Evolutionary conservation across 805 yeast genomes (phyloP), one percentile per base, ranked within the genome.

Genomic region (Starmerella potacharoeniae): DNA sequence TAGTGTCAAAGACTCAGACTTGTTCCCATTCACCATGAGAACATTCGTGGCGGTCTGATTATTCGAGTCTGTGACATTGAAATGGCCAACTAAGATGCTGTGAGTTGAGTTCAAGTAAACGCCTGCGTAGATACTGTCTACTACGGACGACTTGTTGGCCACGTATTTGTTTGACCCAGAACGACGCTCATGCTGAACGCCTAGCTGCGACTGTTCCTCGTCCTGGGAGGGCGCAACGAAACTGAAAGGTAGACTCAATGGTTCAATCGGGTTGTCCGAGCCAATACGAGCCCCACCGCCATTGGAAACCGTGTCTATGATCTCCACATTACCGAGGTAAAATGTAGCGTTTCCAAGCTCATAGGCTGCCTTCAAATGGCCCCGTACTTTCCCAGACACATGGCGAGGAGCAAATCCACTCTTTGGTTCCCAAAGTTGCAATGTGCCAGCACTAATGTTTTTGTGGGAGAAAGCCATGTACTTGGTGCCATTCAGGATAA

Each of bases 1-100:
- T 2, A 22, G 33, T 34, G 50, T 11, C 22, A 43, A 28, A 11
- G 52, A 31, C 13, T 6, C 7, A 14, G 48, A 13, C 11, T 7
- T 13, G 22, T 22, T 4, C 6, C 14, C 41, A 39, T 28, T 34
- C 16, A 57, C 28, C 6, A 48, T 39, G 5, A 48, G 14, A 5
- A 14, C 51, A 29, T 48, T 48, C 2, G 22, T 10, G 4, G 52
- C 69, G 7, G 53, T 45, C 0, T 65, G 57, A 10, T 62, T 66
- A 36, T 67, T 63, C 4, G 62, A 62, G 5, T 66, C 59, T n/a
- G 42, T 41, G 7, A 73, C 73, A 8, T 63, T 65, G 62, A 83
- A 81, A 3, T 70, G 66, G 22, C 91, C 93, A 8, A 86, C 89
- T 49, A 84, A 68, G 0, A 78, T 76, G 42, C 81, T 69, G 10